Conservation (phyloP, 2,329 filamentous ascomycete genomes). For the Exophiala bonariae region DNA sequence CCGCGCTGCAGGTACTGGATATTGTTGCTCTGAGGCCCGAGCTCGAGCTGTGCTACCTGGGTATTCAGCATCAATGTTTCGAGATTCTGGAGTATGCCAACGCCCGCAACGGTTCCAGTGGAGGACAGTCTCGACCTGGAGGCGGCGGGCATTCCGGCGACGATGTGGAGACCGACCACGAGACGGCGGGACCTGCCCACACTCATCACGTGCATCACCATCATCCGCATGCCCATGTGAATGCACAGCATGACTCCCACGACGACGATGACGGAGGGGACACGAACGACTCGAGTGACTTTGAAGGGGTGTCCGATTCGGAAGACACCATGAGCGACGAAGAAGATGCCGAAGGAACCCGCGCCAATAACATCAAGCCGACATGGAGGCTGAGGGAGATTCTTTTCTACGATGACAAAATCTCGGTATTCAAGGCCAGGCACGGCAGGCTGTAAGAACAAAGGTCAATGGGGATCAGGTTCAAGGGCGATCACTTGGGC, state of each 20-base stretch:
- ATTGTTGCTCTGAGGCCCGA: constrained; percentile 75
- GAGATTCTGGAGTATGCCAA: constrained; percentile 68
- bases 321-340: constrained; percentile 48
- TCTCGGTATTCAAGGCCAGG: constrained; percentile 75
- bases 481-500: not conserved
- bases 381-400: constrained; percentile 71
- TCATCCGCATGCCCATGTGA: constrained; percentile 34
- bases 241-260: constrained; percentile 32
- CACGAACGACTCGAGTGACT: constrained; percentile 31
- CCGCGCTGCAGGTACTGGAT: constrained; percentile 75
- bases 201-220: constrained; percentile 4
- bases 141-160: constrained; percentile 14
- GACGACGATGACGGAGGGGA: constrained; percentile 40
- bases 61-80: constrained; percentile 75
- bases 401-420: constrained; percentile 80
- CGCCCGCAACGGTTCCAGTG: constrained; percentile 12
- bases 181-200: constrained; percentile 15
- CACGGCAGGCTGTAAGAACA: constrained; percentile 52
- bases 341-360: constrained; percentile 52
- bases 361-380: constrained; percentile 32
- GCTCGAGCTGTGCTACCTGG: constrained; percentile 75
- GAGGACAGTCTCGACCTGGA: not conserved
- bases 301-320: constrained; percentile 34
- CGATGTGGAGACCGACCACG: constrained; percentile 23
- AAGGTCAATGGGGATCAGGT: not conserved